Evolutionary conservation across 2,329 filamentous ascomycete species (phyloP).

Genomic region (Calonectria hongkongensis): DNA sequence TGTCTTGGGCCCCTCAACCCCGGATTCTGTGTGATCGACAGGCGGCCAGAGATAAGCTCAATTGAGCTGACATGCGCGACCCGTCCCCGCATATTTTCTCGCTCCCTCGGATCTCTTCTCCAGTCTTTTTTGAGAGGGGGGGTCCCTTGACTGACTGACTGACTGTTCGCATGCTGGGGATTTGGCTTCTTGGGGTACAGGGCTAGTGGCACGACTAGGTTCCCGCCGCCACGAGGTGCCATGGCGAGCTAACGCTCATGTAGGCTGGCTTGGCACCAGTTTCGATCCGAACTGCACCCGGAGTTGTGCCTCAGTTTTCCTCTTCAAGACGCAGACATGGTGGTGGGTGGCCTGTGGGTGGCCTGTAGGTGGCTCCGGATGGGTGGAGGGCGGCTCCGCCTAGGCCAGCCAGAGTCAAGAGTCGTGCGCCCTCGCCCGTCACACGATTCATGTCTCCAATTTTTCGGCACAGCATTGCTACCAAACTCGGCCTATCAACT

Average conservation of each 20-base stretch:
- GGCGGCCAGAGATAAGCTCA: not conserved
- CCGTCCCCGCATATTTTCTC: not conserved
- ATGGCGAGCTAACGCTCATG: conserved; percentile 11
- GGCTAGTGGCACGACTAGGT: conserved; percentile 8
- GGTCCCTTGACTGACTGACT: not conserved
- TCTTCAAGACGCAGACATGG: conserved; percentile 11
- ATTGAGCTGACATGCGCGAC: not conserved
- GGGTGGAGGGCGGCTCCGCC: conserved; percentile 11
- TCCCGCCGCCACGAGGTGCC: conserved; percentile 31
- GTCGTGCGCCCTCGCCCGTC: not conserved
- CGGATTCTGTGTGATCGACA: conserved; percentile 15
- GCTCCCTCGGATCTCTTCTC: conserved; percentile 1
- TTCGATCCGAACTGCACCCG: conserved; percentile 32
- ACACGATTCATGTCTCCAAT: conserved; percentile 30
- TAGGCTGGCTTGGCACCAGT: conserved; percentile 8
- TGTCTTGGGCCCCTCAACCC: not conserved
- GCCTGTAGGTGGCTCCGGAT: not conserved
- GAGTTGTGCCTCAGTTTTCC: conserved; percentile 31
- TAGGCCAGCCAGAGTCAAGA: conserved; percentile 26
- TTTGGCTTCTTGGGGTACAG: conserved; percentile 31
- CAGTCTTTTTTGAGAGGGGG: conserved; percentile 13
- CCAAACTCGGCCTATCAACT: conserved; percentile 27
- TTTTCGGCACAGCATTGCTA: conserved; percentile 25
- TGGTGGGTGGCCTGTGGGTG: conserved; percentile 16
- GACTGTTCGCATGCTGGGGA: not conserved